phyloP scores from a whole-genome alignment of 2,329 filamentous ascomycete species.

The Colletotrichum godetiae region DNA sequence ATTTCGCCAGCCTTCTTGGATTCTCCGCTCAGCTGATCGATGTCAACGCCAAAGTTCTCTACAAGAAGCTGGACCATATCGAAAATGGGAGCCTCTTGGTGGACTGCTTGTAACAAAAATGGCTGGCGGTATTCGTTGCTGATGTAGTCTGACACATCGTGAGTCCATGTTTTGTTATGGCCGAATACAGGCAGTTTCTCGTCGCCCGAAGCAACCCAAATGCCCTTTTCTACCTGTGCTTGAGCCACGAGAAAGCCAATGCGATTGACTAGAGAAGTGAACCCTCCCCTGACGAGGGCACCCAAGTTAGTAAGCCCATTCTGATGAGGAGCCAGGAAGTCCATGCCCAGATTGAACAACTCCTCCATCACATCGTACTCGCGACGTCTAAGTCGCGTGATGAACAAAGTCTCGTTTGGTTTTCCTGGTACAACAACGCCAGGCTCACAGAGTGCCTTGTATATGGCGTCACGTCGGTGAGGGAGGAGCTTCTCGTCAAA shows the following conservation, averaged over 20 bases:
- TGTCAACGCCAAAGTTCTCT: constrained; percentile 45
- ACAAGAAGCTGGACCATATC: constrained; percentile 48
- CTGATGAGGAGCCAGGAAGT: constrained; percentile 26
- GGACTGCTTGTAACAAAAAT: constrained; percentile 42
- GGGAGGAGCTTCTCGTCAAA: not conserved
- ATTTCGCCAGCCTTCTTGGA: not conserved
- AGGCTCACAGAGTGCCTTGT: constrained; percentile 29
- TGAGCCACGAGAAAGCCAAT: constrained; percentile 34
- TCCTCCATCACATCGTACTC: constrained; percentile 40
- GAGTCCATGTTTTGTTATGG: not conserved
- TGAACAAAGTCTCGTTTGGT: not conserved
- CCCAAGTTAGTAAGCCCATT: not conserved
- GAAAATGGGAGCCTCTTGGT: constrained; percentile 47
- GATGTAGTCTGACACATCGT: not conserved
- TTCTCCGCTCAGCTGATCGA: constrained; percentile 39
- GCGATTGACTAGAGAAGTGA: constrained; percentile 36
- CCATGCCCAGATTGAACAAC: constrained; percentile 24
- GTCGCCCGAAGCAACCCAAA: not conserved
- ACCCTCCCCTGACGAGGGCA: constrained; percentile 36
- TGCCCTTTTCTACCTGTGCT: constrained; percentile 19
- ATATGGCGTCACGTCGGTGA: not conserved
- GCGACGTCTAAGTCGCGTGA: constrained; percentile 19
- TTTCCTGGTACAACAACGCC: not conserved
- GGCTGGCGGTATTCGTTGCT: constrained; percentile 10
- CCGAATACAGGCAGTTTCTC: not conserved